A percentile compares a stretch with the other conserved stretches of the same genome.
Evolutionary conservation across 306 rosid species (phyloP).

Genomic region (Glycine soja): DNA sequence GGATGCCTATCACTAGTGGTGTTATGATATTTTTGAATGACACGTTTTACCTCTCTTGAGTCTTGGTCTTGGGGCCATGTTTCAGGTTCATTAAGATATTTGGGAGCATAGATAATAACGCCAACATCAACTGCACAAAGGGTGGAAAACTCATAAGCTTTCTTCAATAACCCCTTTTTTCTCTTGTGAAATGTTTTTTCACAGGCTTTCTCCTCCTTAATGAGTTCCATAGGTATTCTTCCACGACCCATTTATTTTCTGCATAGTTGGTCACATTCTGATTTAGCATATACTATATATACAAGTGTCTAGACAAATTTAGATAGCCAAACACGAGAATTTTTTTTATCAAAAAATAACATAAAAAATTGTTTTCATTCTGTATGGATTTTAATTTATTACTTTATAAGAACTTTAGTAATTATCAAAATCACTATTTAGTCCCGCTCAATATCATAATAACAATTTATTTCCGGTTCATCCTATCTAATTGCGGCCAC

Average conservation of each 20-base stretch:
- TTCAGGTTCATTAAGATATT: conserved; percentile 31
- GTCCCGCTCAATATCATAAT: too few species aligned
- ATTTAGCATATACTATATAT: too few species aligned
- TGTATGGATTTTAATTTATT: too few species aligned
- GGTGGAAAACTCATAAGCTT: conserved; percentile 35
- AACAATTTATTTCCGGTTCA: too few species aligned
- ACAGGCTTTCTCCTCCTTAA: conserved; percentile 41
- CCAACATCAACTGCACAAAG: conserved; percentile 50
- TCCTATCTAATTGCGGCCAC: too few species aligned
- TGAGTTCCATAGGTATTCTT: conserved; percentile 45
- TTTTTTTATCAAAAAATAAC: too few species aligned
- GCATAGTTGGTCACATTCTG: background rate
- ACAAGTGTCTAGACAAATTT: background rate
- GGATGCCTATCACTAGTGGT: conserved; percentile 16
- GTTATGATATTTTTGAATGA: conserved; percentile 35
- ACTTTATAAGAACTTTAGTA: too few species aligned
- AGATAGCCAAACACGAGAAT: too few species aligned
- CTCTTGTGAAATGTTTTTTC: conserved; percentile 46
- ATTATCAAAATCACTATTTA: too few species aligned
- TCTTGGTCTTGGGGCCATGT: conserved; percentile 43
- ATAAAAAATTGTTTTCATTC: too few species aligned
- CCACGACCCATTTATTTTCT: conserved; percentile 54
- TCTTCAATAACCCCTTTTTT: conserved; percentile 42
- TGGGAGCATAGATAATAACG: conserved; percentile 33
- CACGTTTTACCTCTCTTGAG: background rate